Evolutionary conservation across 495 filamentous ascomycete species (phyloP), one percentile per base, ranked within the genome.

Genomic region (Hypoxylon cercidicola): DNA sequence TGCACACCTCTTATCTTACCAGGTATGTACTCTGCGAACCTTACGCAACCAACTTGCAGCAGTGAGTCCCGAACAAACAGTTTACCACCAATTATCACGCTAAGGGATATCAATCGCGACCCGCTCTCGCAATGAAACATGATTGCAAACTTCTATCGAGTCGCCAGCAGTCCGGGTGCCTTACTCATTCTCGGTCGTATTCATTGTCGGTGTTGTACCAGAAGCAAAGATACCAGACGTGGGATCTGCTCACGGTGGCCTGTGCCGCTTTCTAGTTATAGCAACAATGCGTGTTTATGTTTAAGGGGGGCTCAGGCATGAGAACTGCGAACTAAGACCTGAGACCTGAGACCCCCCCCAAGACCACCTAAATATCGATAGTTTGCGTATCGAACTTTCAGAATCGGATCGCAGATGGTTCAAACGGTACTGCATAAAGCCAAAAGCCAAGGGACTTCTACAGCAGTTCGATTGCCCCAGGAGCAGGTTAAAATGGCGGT

Each of bases 371-470:
- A 16, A 55, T 15, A 51, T 56, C 43, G 15, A 63, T 63, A 41
- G 40, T 30, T 58, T 40, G 16, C 15, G 53, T 19, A 59, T 62
- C 59, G 59, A 49, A 59, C 49, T 59, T 49, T 35, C 21, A 20
- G 43, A 62, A 50, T 43, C 32, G 13, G 57, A 62, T 62, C 52
- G 50, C 2, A 62, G 30, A 53, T 54, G 9, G n/a, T 8, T 23
- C 3, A 28, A 37, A 40, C 46, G 32, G 34, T 15, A 55, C 44
- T 30, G 5, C 39, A 41, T 41, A n/a, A 37, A 3, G 25, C 7
- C 25, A 28, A n/a, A 32, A 32, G 30, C 4, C 30, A 32, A 21
- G 23, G 15, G 28, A 15, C 47, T 11, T 9, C 21, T 11, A 51
- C 34, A 32, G 32, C 41, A 37, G 34, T 52, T 19, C 32, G 45